phyloP scores from a whole-genome alignment of 495 filamentous ascomycete species.

The Parathielavia appendiculata region DNA sequence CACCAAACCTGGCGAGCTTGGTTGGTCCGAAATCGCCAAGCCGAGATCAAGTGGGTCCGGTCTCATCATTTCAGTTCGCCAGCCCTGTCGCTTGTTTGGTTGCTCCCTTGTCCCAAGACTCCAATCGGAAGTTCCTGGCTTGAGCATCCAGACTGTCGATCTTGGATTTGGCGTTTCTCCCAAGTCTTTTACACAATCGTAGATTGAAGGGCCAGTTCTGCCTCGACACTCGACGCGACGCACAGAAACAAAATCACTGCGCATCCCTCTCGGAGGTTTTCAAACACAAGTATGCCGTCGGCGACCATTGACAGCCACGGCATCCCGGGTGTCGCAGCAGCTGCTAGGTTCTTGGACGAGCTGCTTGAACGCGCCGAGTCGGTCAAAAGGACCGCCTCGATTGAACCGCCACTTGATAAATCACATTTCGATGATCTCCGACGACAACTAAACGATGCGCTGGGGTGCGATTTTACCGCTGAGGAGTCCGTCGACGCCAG shows the following conservation, averaged over 20 bases:
- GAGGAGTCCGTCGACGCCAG: constrained; percentile 30
- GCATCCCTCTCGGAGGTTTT: background rate
- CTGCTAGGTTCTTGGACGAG: constrained; percentile 51
- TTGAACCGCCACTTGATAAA: constrained; percentile 75
- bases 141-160: background rate
- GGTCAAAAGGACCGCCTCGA: constrained; percentile 58
- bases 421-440: constrained; percentile 50
- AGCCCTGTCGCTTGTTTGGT: constrained; percentile 6
- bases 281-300: constrained; percentile 36
- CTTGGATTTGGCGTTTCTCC: background rate
- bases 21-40: constrained; percentile 5
- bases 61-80: background rate
- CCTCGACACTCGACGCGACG: background rate
- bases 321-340: constrained; percentile 52
- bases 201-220: background rate
- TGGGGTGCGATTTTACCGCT: constrained; percentile 22
- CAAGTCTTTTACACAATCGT: background rate
- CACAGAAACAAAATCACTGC: background rate
- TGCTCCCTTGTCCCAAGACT: background rate
- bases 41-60: background rate
- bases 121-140: background rate
- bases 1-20: background rate
- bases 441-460: constrained; percentile 36
- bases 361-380: constrained; percentile 60
- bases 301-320: constrained; percentile 40